These are phyloP conservation scores for Dactylellina leptospora DNA, from an alignment of 2,329 filamentous ascomycete species.

Conservation along the genomic window DNA sequence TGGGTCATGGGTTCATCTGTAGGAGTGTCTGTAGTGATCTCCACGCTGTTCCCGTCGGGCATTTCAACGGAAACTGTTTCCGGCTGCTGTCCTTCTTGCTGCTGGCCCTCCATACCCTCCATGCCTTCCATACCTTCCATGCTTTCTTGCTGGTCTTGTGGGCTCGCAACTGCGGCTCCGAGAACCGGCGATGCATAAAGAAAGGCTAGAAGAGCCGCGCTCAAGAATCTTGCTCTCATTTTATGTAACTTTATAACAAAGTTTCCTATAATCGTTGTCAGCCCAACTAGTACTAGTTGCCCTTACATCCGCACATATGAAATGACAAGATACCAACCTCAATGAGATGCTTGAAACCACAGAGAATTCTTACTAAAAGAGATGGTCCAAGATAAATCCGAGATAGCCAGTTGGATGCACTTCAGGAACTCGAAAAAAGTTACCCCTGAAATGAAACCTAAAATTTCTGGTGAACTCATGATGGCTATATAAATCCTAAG, in stretches of 20 bases:
- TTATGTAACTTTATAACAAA: no score
- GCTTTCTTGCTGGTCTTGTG: constrained; percentile 18
- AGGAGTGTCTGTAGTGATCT: neutral
- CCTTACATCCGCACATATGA: no score
- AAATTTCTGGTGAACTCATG: neutral
- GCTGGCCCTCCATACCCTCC: no score
- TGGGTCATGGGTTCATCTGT: neutral
- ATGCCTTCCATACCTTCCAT: neutral
- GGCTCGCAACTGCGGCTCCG: constrained; percentile 18
- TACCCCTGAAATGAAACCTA: neutral
- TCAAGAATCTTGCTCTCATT: neutral
- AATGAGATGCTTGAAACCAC: neutral
- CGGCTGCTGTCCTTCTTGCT: no score
- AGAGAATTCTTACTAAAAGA: no score
- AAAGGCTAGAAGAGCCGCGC: constrained; percentile 25
- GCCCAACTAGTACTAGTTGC: no score
- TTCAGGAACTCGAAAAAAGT: no score
- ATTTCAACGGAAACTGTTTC: no score
- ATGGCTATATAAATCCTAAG: constrained; percentile 7
- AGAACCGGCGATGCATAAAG: constrained; percentile 32
- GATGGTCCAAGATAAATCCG: no score
- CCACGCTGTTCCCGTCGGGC: no score
- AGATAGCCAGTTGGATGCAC: no score
- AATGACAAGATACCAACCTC: neutral
- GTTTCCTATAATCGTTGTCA: no score